Base-by-base conservation (phyloP, 1,284 basidiomycete genomes). In the Trichosporon sp. region DNA sequence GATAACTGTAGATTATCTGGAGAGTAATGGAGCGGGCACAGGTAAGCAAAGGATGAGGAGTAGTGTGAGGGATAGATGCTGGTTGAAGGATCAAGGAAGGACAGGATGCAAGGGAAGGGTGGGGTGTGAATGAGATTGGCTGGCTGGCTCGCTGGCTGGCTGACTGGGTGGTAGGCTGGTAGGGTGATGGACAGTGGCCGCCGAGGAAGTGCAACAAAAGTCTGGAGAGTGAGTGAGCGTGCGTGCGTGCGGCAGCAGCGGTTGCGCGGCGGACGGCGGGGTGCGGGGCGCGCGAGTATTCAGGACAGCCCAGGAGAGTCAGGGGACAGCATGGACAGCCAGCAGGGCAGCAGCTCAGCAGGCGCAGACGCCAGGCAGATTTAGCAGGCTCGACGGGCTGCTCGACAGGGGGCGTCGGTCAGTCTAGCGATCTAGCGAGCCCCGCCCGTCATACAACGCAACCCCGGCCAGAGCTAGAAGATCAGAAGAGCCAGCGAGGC, bases 401-500 rank as follows among this genome's bases (percentile, higher is more conserved):
- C n/a, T n/a, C n/a, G 46, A 54, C 49, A 29, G 49, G 49, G 49
- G 49, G 49, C 49, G 49, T 54, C 49, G 49, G 49, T 54, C 46
- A 52, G 46, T 44, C 40, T 44, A 44, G 40, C 40, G 40, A 44
- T n/a, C n/a, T n/a, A n/a, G n/a, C n/a, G n/a, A n/a, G n/a, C n/a
- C n/a, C n/a, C n/a, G n/a, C n/a, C 33, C 8, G 33, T 34, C 34
- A 37, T 11, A 16, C 34, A 3, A 37, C 34, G 34, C 34, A 14
- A 13, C 10, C 4, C 34, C 4, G 34, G 4, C 34, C 5, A 13
- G 4, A 11, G 33, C 8, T 37, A 11, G 13, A 37, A 16, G 8
- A 34, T 11, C 34, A 37, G 49, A 5, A 7, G 14, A 54, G 27
- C 16, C 5, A 13, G 36, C 3, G 16, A n/a, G 36, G 16, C 36